Percentiles rank a stretch among this genome's conserved stretches.
phyloP scores from a whole-genome alignment of 805 yeast genomes.

The Cyberlindnera petersonii region DNA sequence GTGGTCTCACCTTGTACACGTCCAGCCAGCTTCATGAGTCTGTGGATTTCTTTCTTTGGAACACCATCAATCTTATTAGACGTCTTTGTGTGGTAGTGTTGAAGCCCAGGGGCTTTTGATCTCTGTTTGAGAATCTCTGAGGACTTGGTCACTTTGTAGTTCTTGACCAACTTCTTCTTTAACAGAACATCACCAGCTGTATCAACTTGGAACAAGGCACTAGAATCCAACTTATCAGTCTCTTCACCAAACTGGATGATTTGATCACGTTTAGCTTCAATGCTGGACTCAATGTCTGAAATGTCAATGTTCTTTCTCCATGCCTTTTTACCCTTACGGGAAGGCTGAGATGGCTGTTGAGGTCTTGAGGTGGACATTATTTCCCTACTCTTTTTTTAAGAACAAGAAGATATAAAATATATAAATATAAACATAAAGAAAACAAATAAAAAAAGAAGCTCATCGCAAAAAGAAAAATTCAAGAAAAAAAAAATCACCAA shows the following conservation, averaged over 20 bases:
- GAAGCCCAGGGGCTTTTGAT: conserved; percentile 73
- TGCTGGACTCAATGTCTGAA: conserved; percentile 66
- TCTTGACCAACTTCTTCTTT: conserved; percentile 32
- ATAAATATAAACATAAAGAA: background rate
- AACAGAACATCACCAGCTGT: conserved; percentile 54
- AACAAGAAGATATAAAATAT: background rate
- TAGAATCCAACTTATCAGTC: conserved; percentile 35
- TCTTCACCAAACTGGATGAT: conserved; percentile 48
- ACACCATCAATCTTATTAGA: conserved; percentile 50
- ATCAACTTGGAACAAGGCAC: conserved; percentile 61
- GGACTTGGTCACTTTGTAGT: conserved; percentile 33
- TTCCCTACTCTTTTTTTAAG: background rate
- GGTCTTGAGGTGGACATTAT: conserved; percentile 52
- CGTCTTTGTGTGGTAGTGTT: conserved; percentile 36
- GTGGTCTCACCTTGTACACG: conserved; percentile 53
- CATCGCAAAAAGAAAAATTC: conserved; percentile 13
- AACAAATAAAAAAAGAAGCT: conserved; percentile 4
- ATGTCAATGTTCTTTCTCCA: conserved; percentile 93
- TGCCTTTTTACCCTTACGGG: conserved; percentile 88
- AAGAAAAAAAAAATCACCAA: background rate
- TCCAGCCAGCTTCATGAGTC: conserved; percentile 74
- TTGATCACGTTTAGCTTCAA: conserved; percentile 67
- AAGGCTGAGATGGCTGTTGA: conserved; percentile 59
- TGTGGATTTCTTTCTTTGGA: conserved; percentile 19
- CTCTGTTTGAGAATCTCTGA: conserved; percentile 56